These are phyloP conservation scores for Candida dubliniensis DNA, from an alignment of 1,139 yeast genomes.

Conservation along the genomic window DNA sequence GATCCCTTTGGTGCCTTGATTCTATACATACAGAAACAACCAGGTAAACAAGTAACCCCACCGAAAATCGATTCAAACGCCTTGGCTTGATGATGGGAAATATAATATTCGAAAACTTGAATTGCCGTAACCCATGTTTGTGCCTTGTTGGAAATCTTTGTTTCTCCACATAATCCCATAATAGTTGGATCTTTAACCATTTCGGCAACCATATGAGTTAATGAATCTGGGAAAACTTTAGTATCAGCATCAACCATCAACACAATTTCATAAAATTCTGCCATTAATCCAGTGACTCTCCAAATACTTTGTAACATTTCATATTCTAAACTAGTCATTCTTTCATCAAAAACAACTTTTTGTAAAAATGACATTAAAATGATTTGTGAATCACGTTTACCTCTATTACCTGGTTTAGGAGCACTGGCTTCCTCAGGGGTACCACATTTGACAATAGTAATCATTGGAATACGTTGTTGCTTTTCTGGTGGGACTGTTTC, in stretches of 20 bases:
- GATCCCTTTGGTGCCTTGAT: conserved; percentile 90
- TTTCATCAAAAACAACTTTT: conserved; percentile 88
- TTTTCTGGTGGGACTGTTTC: conserved; percentile 71
- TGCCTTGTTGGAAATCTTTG: conserved; percentile 85
- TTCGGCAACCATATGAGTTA: conserved; percentile 91
- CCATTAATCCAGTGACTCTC: conserved; percentile 85
- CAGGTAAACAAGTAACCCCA: conserved; percentile 96
- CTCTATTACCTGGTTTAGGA: conserved; percentile 97
- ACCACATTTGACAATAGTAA: conserved; percentile 88
- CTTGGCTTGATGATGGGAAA: conserved; percentile 94
- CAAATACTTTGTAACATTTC: conserved; percentile 78
- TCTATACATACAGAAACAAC: conserved; percentile 95
- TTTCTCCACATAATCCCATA: conserved; percentile 98
- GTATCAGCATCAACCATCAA: conserved; percentile 99
- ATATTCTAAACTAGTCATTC: conserved; percentile 93
- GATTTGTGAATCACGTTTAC: conserved; percentile 96
- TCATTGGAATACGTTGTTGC: conserved; percentile 86
- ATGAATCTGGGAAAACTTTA: conserved; percentile 82
- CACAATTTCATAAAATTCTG: conserved; percentile 80
- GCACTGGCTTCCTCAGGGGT: conserved; percentile 76
- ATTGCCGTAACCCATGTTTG: conserved; percentile 92
- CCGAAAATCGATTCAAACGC: conserved; percentile 97
- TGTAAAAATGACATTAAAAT: conserved; percentile 92
- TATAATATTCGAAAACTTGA: conserved; percentile 94
- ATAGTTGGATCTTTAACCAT: conserved; percentile 87